These are phyloP conservation scores for Aspergillus sp. DNA, from an alignment of 2,329 filamentous ascomycete species.

Conservation along the genomic window DNA sequence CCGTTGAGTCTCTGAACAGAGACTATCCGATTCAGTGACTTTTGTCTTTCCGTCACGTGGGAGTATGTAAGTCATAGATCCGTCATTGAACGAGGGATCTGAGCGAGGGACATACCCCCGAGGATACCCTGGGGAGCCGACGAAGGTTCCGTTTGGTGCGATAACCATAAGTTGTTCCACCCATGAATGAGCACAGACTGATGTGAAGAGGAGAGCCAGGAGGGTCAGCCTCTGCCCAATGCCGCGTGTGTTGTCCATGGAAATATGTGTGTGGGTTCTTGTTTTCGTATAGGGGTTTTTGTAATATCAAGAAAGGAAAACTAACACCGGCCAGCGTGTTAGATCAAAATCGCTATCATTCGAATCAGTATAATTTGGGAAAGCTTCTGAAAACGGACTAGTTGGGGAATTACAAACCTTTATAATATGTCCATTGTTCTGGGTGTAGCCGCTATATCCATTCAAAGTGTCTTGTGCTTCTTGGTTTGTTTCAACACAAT, in stretches of 20 bases:
- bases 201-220: constrained; percentile 28
- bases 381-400: neutral
- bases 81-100: constrained; percentile 57
- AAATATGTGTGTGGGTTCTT: neutral
- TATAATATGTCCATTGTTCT: constrained; percentile 13
- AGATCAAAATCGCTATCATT: neutral
- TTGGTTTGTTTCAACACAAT: neutral
- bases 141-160: constrained; percentile 70
- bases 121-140: constrained; percentile 70
- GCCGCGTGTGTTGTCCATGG: constrained; percentile 4
- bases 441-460: neutral
- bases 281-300: neutral
- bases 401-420: neutral
- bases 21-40: constrained; percentile 51
- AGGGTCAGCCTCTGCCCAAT: constrained; percentile 15
- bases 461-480: constrained; percentile 2
- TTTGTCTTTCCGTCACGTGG: constrained; percentile 53
- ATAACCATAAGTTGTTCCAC: constrained; percentile 74
- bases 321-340: constrained; percentile 6
- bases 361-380: constrained; percentile 4
- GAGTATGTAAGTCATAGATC: constrained; percentile 62
- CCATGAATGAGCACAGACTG: constrained; percentile 69
- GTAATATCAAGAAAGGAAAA: neutral
- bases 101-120: constrained; percentile 66
- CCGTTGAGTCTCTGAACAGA: constrained; percentile 67